phyloP scores from a whole-genome alignment of 306 rosid species.

The Herpetospermum pedunculosum region DNA sequence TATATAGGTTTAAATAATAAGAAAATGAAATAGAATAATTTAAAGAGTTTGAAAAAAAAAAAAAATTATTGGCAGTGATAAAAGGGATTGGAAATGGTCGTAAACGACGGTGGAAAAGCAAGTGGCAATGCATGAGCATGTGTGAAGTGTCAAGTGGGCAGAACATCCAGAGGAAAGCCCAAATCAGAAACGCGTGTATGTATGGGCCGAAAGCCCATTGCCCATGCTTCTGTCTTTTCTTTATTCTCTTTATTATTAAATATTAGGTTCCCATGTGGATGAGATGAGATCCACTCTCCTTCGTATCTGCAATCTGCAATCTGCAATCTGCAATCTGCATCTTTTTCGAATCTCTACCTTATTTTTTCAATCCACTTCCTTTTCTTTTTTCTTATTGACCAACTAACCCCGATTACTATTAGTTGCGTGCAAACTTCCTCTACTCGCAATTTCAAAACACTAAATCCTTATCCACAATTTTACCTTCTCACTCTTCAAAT shows the following conservation, averaged over 20 bases:
- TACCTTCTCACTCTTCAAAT: neutral
- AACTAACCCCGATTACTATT: neutral
- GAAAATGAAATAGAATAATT: too few species aligned
- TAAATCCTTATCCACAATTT: neutral
- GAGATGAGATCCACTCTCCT: neutral
- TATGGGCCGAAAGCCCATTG: constrained; percentile 6
- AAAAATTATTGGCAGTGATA: too few species aligned
- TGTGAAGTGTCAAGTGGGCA: neutral
- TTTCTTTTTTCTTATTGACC: neutral
- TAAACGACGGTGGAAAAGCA: too few species aligned
- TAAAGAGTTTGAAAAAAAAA: too few species aligned
- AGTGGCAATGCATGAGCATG: neutral
- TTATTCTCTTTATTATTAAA: neutral
- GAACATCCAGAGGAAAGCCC: neutral
- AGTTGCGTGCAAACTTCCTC: neutral
- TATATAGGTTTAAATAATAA: too few species aligned
- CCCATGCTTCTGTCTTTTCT: neutral
- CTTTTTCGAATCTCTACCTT: neutral
- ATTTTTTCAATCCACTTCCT: neutral
- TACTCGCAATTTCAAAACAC: neutral
- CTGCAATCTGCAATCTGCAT: neutral
- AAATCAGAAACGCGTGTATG: neutral
- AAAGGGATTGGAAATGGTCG: neutral
- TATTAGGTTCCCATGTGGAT: neutral
- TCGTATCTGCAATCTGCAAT: neutral